Evolutionary conservation across 176 grass and related monocot genomes (phyloP), one percentile per base, ranked within the genome.

Genomic region (Eleusine coracana): DNA sequence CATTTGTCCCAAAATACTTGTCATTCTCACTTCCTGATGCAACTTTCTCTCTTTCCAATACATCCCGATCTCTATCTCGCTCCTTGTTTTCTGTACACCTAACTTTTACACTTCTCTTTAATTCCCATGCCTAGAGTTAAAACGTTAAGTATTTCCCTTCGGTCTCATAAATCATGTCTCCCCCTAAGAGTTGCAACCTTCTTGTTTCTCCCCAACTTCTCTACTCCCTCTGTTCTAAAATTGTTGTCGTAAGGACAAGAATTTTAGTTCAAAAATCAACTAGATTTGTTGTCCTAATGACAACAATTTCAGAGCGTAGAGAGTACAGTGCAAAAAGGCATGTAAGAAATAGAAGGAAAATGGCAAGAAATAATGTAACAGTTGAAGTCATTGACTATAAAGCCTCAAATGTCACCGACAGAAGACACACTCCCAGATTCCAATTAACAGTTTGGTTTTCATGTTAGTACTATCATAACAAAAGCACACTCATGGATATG

Each of bases 81-180:
- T n/a, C n/a, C n/a, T n/a, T n/a, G n/a, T n/a, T n/a, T n/a, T n/a
- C n/a, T n/a, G n/a, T n/a, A n/a, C n/a, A n/a, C n/a, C n/a, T n/a
- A n/a, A n/a, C n/a, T n/a, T n/a, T n/a, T n/a, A n/a, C n/a, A n/a
- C n/a, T n/a, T n/a, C n/a, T n/a, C n/a, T n/a, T n/a, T n/a, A n/a
- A n/a, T n/a, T n/a, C n/a, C n/a, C n/a, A n/a, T n/a, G n/a, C n/a
- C n/a, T n/a, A n/a, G n/a, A n/a, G n/a, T n/a, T n/a, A n/a, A n/a
- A n/a, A n/a, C n/a, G n/a, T n/a, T n/a, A n/a, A n/a, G n/a, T n/a
- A 52, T 80, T 84, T 73, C 13, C 21, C 17, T 79, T 75, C 41
- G 29, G 17, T 60, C 25, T 18, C 11, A 77, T 76, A 40, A 81
- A 68, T 61, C 54, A 76, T 61, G 21, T 6, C 37, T 62, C 21